phyloP scores from a whole-genome alignment of 768 basidiomycete species.

The Lactarius akahatsu region DNA sequence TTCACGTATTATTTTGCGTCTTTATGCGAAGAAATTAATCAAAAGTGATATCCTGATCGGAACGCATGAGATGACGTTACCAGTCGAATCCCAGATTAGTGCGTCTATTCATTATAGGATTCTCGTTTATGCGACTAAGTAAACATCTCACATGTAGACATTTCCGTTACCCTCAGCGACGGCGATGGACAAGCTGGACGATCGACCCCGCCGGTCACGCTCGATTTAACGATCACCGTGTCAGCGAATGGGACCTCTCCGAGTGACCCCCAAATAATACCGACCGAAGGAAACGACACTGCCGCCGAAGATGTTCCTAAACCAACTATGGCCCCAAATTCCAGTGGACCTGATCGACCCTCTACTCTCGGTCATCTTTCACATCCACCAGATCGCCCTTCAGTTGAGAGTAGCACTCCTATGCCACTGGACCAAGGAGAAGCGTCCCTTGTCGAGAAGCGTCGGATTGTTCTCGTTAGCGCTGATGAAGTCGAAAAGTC shows the following conservation, averaged over 20 bases:
- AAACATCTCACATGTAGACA: not conserved
- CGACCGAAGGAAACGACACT: not conserved
- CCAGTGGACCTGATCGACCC: not conserved
- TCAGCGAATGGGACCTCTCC: not conserved
- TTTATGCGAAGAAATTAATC: not conserved
- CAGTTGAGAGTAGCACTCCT: not conserved
- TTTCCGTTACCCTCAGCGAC: not conserved
- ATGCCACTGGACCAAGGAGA: not conserved
- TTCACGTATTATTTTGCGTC: not conserved
- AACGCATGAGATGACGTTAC: not conserved
- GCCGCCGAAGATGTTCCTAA: not conserved
- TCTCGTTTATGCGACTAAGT: not conserved
- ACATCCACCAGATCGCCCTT: not conserved
- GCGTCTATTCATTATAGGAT: not conserved
- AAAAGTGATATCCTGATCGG: not conserved
- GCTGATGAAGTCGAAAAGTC: not conserved
- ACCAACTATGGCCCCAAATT: not conserved
- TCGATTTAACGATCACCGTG: not conserved
- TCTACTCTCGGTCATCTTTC: not conserved
- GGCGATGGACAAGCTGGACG: not conserved
- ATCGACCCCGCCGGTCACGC: not conserved
- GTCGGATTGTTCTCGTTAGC: not conserved
- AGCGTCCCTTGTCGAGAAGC: not conserved
- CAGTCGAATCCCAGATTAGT: not conserved
- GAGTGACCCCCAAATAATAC: not conserved